Percentiles rank a stretch among this genome's conserved stretches.
Conservation (phyloP, 1,284 basidiomycete species). For the Peniophora sp. region DNA sequence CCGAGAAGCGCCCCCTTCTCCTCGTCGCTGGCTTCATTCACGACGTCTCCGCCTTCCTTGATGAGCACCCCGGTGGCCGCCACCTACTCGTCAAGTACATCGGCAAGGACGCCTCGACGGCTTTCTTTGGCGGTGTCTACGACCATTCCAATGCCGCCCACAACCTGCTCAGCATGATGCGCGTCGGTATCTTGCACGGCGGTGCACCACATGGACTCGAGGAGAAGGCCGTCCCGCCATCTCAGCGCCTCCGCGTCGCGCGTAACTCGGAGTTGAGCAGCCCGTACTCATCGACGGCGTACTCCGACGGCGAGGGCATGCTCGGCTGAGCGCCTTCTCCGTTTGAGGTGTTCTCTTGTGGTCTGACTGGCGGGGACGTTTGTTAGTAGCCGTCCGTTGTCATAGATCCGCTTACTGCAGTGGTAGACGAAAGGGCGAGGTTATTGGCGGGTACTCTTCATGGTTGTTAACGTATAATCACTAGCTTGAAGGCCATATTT, state of each 20-base stretch:
- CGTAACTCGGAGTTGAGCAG: conserved; percentile 52
- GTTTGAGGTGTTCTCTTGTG: too few relatives aligned
- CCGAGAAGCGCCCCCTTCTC: conserved; percentile 67
- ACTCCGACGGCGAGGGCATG: conserved; percentile 25
- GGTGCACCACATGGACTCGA: conserved; percentile 59
- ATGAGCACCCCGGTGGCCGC: conserved; percentile 81
- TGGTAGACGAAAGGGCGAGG: too few relatives aligned
- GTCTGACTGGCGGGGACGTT: too few relatives aligned
- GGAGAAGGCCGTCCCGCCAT: conserved; percentile 59
- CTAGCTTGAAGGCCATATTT: too few relatives aligned
- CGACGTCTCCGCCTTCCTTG: conserved; percentile 75
- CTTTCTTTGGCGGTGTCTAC: conserved; percentile 91
- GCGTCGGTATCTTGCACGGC: conserved; percentile 78
- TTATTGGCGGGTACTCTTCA: too few relatives aligned
- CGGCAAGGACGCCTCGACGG: conserved; percentile 79
- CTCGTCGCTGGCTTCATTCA: conserved; percentile 87
- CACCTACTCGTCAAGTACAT: conserved; percentile 59
- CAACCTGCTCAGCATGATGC: conserved; percentile 81
- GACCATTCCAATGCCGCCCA: conserved; percentile 90
- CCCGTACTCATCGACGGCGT: conserved; percentile 27
- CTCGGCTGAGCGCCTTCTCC: conserved; percentile 11
- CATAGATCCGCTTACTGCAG: too few relatives aligned
- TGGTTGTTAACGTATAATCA: too few relatives aligned
- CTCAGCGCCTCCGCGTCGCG: conserved; percentile 61
- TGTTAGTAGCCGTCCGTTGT: too few relatives aligned